Percentiles rank a stretch among this genome's conserved stretches.
phyloP scores from a whole-genome alignment of 2,329 filamentous ascomycete genomes.

The Bipolaris oryzae region DNA sequence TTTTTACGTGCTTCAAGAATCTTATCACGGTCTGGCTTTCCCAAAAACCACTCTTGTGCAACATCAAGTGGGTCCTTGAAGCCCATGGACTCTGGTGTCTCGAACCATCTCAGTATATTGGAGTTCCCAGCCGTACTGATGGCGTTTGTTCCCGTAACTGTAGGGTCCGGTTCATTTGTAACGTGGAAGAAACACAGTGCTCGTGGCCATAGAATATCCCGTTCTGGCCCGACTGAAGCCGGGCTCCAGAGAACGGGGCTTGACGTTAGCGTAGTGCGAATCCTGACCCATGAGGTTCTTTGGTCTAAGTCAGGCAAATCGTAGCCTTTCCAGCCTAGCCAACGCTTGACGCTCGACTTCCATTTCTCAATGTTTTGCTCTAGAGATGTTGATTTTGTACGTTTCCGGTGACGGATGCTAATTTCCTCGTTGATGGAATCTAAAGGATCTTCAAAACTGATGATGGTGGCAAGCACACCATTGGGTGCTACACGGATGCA shows the following conservation, averaged over 20 bases:
- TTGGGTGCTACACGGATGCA: constrained; percentile 46
- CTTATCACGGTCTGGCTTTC: constrained; percentile 44
- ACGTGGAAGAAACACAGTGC: constrained; percentile 41
- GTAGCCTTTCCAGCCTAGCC: constrained; percentile 46
- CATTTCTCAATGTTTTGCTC: constrained; percentile 44
- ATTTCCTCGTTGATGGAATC: constrained; percentile 27
- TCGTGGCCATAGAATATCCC: constrained; percentile 47
- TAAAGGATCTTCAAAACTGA: constrained; percentile 40
- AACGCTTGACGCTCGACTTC: constrained; percentile 42
- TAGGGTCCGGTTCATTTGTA: not conserved
- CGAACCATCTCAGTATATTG: constrained; percentile 38
- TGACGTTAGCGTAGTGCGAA: constrained; percentile 29
- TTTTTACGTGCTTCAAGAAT: constrained; percentile 47
- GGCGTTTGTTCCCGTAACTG: not conserved
- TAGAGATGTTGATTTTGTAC: constrained; percentile 28
- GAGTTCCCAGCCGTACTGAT: constrained; percentile 4
- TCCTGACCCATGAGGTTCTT: constrained; percentile 39
- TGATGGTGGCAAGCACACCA: constrained; percentile 38
- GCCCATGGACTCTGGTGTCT: constrained; percentile 33
- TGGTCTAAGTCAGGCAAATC: constrained; percentile 32
- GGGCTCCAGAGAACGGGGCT: constrained; percentile 21
- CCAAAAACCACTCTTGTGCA: constrained; percentile 47
- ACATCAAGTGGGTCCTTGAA: constrained; percentile 46
- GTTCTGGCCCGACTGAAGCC: constrained; percentile 16
- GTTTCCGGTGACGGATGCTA: constrained; percentile 33